Base-by-base conservation (phyloP, 192 early-diverging fungal genomes). In the Rhizophagus prolifer region DNA sequence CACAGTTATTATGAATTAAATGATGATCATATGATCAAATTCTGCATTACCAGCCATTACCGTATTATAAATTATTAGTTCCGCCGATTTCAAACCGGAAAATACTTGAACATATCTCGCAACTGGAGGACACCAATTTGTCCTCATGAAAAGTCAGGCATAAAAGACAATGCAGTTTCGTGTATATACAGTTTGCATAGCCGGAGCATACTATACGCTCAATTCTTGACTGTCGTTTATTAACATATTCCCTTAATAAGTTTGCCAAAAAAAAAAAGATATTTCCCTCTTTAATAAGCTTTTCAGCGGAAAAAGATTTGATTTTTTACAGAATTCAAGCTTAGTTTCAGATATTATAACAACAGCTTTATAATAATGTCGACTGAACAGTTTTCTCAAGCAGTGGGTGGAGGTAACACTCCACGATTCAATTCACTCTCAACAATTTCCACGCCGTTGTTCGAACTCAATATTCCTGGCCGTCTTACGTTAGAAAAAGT, bases 401-500 rank as follows among this genome's bases (percentile, higher is more conserved):
- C 26, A 19, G 26, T 21, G 26, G 21, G 36, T 36, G 34, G n/a
- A 23, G 13, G 8, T 69, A 9, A 23, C 38, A 28, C 67, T 46
- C 1, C 36, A n/a, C 41, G 67, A 46, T 26, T 25, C n/a, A 50
- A 7, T 71, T 31, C 31, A 67, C 9, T n/a, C 23, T 3, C 2
- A 26, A 63, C 61, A 30, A 30, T 30, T 38, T 67, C 30, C 31
- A 2, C 34, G 36, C 65, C 65, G 19, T 41, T 67, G 10, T 88
- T 91, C 66, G 84, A 87, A 62, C 78, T 90, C 26, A 84, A 85
- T 77, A 78, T 94, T 25, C 83, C 84, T 59, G 84, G 82, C 28
- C 83, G 89, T 68, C 76, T 94, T 23, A 84, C 86, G 6, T 72
- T 95, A 9, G 94, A 95, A 46, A 89, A 92, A 79, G 93, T 96